phyloP scores from a whole-genome alignment of 1,284 basidiomycete species.

The Spongispora temasekensis region DNA sequence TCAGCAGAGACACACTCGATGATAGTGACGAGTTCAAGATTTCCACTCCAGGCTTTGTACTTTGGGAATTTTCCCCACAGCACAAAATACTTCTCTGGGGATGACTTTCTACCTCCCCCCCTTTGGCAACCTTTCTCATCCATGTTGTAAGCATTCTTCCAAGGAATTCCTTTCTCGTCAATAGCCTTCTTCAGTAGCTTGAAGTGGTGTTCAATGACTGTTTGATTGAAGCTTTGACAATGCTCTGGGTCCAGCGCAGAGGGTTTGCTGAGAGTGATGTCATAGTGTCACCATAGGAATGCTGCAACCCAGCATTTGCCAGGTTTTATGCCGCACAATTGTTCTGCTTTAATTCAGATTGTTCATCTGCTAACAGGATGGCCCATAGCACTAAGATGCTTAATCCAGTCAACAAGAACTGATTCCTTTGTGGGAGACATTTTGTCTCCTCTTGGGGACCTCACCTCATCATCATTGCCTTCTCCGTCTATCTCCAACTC shows the following conservation, averaged over 20 bases:
- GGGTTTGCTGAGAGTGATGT: not conserved
- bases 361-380: too few relatives aligned
- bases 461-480: too few relatives aligned
- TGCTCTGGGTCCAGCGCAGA: not conserved
- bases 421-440: too few relatives aligned
- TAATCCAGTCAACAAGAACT: too few relatives aligned
- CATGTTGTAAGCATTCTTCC: conserved; percentile 4
- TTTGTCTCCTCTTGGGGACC: too few relatives aligned
- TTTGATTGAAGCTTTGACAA: not conserved
- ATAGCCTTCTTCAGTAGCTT: not conserved
- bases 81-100: not conserved
- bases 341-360: too few relatives aligned
- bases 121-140: not conserved
- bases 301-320: too few relatives aligned
- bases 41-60: not conserved
- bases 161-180: not conserved
- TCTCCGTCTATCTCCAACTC: too few relatives aligned
- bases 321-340: too few relatives aligned
- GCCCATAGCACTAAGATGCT: too few relatives aligned
- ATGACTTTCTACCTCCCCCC: not conserved
- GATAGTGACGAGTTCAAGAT: not conserved
- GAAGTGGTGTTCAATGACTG: conserved; percentile 1
- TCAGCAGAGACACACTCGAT: not conserved
- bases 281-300: too few relatives aligned
- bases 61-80: not conserved